These are phyloP conservation scores for Avena sativa DNA, from an alignment of 176 grass and related monocot species.

Conservation along the genomic window DNA sequence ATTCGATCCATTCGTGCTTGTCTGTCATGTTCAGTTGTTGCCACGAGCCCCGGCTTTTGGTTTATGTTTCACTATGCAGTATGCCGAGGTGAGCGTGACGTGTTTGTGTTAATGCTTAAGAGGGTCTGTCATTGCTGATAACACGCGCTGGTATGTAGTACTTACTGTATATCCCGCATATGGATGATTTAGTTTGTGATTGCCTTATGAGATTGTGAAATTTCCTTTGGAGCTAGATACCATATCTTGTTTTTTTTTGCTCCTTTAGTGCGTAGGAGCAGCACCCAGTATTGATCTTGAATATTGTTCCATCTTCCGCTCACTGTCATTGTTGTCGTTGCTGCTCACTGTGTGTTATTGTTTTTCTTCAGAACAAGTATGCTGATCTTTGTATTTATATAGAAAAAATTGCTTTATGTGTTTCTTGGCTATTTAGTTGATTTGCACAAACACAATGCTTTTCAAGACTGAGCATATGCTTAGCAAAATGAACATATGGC, in stretches of 20 bases:
- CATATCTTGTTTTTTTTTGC: background rate
- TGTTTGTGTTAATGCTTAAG: constrained; percentile 13
- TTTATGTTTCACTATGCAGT: no score
- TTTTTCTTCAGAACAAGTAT: background rate
- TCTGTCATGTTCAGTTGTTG: no score
- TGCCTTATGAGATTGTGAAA: background rate
- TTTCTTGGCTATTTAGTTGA: background rate
- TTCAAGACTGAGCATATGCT: background rate
- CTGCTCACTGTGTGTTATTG: background rate
- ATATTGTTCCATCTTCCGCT: no score
- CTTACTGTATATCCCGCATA: background rate
- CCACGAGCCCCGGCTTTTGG: no score
- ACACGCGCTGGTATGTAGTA: background rate
- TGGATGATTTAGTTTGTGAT: background rate
- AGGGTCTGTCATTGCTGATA: background rate
- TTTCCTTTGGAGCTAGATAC: background rate
- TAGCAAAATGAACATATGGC: background rate
- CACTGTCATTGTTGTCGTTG: background rate
- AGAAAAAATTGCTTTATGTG: background rate
- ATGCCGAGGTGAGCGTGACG: background rate
- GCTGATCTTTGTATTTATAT: background rate
- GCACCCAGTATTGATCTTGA: background rate
- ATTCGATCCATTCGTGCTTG: no score
- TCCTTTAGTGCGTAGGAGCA: background rate
- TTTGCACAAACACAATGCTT: background rate